A percentile compares a stretch with the other conserved stretches of the same genome.
phyloP scores from a whole-genome alignment of 805 yeast species.

The Saccharomycopsis microspora region DNA sequence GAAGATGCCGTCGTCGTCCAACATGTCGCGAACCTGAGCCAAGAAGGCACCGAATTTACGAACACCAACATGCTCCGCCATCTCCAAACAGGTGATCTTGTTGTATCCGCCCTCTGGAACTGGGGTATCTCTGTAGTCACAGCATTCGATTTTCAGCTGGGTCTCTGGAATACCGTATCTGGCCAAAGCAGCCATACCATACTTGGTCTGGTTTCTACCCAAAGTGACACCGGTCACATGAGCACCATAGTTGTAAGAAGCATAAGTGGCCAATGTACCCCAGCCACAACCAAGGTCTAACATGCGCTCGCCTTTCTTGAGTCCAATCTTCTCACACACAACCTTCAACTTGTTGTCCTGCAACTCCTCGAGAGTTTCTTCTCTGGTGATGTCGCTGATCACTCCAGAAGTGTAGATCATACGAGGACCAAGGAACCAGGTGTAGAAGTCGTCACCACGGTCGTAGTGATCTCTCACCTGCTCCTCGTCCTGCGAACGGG shows the following conservation, averaged over 20 bases:
- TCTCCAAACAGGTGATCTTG: conserved; percentile 84
- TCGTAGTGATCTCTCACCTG: conserved; percentile 94
- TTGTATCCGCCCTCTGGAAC: conserved; percentile 57
- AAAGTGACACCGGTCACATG: conserved; percentile 81
- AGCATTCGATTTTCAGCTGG: conserved; percentile 72
- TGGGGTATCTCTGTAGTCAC: conserved; percentile 88
- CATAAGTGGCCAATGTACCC: conserved; percentile 86
- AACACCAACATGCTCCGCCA: conserved; percentile 95
- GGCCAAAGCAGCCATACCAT: conserved; percentile 65
- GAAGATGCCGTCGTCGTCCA: conserved; percentile 87
- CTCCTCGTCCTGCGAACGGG: conserved; percentile 90
- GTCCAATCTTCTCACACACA: conserved; percentile 77
- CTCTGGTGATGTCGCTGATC: conserved; percentile 55
- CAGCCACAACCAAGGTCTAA: conserved; percentile 92
- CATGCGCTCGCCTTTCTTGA: conserved; percentile 60
- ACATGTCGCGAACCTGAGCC: conserved; percentile 71
- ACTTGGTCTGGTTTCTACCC: conserved; percentile 83
- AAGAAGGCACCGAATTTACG: conserved; percentile 69
- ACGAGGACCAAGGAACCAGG: conserved; percentile 90
- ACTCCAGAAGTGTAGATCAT: conserved; percentile 90
- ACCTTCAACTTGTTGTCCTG: conserved; percentile 85
- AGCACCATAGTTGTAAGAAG: conserved; percentile 76
- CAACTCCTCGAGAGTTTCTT: conserved; percentile 66
- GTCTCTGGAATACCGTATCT: conserved; percentile 54
- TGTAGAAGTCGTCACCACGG: conserved; percentile 91